Conservation (phyloP, 257 asterid species). For the Echium plantagineum region DNA sequence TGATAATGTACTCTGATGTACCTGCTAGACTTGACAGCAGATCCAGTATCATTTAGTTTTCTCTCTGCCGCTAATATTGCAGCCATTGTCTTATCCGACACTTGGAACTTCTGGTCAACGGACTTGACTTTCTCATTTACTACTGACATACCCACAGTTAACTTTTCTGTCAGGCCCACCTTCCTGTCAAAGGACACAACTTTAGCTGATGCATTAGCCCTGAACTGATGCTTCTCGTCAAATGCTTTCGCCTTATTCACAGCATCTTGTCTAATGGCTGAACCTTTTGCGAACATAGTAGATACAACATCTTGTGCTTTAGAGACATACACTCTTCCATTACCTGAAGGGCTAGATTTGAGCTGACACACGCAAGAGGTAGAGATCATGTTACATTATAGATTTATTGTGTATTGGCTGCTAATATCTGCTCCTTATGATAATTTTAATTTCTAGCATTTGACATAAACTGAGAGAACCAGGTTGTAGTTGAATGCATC, state of each 20-base stretch:
- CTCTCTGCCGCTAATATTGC: conserved; percentile 92
- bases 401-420: neutral
- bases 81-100: conserved; percentile 93
- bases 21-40: conserved; percentile 99
- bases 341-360: conserved; percentile 33
- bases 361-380: conserved; percentile 27
- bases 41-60: conserved; percentile 81
- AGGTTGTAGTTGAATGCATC: neutral
- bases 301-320: conserved; percentile 94
- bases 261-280: conserved; percentile 84
- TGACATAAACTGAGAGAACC: neutral
- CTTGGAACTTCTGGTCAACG: conserved; percentile 87
- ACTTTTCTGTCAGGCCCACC: conserved; percentile 73
- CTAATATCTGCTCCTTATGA: neutral
- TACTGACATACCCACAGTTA: conserved; percentile 73
- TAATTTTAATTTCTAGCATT: neutral
- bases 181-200: conserved; percentile 72
- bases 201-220: conserved; percentile 89
- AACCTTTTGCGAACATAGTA: conserved; percentile 81
- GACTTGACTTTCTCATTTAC: conserved; percentile 93
- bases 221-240: conserved; percentile 78
- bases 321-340: conserved; percentile 48
- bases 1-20: conserved; percentile 16
- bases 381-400: neutral
- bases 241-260: conserved; percentile 89